A percentile compares a stretch with the other conserved stretches of the same genome.
Conservation (phyloP, 192 early-diverging fungal species). For the Coemansia sp. region DNA sequence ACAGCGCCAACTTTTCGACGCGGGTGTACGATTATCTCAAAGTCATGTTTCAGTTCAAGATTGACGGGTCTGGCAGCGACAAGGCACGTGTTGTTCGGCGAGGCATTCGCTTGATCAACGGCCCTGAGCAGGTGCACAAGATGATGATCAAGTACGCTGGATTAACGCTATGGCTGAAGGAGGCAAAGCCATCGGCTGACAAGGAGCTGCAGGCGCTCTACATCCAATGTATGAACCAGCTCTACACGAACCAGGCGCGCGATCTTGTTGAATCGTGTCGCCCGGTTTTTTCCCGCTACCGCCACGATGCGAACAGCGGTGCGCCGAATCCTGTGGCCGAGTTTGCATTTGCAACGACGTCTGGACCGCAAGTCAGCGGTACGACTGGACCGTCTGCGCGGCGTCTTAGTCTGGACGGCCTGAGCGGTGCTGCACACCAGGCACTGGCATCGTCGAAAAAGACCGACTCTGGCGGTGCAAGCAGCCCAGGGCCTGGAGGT, state of each 20-base stretch:
- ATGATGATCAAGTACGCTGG: constrained; percentile 65
- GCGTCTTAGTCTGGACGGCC: constrained; percentile 41
- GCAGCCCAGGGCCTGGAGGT: not conserved
- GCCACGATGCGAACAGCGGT: constrained; percentile 33
- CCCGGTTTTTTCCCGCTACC: constrained; percentile 33
- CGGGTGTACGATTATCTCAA: constrained; percentile 67
- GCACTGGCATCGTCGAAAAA: constrained; percentile 29
- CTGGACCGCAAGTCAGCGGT: constrained; percentile 13
- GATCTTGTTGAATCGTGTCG: constrained; percentile 60
- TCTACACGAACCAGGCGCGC: constrained; percentile 55
- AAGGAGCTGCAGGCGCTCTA: constrained; percentile 73
- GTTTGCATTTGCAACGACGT: constrained; percentile 34
- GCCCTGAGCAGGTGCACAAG: constrained; percentile 66
- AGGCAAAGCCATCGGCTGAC: constrained; percentile 69
- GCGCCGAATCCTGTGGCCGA: constrained; percentile 24
- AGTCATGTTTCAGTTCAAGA: constrained; percentile 64
- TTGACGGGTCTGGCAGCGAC: constrained; percentile 58
- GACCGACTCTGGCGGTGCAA: constrained; percentile 9
- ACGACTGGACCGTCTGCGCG: constrained; percentile 17
- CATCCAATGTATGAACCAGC: constrained; percentile 56
- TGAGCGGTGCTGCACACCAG: constrained; percentile 44
- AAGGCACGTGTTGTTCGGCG: constrained; percentile 32
- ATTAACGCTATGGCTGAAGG: constrained; percentile 70
- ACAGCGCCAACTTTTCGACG: constrained; percentile 65
- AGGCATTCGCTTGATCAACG: constrained; percentile 43